Evolutionary conservation across 495 filamentous ascomycete species (phyloP).

Genomic region (Hypoxylon subgilvum): DNA sequence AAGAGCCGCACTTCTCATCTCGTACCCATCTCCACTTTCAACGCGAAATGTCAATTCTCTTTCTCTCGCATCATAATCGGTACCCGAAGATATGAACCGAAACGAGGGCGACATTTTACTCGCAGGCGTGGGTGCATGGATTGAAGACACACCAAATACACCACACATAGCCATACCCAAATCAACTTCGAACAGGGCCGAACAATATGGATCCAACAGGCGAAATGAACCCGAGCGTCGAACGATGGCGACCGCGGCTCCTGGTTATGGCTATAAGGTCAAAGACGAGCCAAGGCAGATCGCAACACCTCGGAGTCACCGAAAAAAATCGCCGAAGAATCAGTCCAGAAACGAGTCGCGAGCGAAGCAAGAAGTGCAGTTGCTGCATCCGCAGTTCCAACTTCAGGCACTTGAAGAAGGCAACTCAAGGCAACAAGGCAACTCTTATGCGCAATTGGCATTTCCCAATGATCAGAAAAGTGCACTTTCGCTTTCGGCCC

Average conservation of each 20-base stretch:
- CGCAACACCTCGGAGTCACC: neutral
- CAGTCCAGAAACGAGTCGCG: neutral
- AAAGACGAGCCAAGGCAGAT: neutral
- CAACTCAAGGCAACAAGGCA: neutral
- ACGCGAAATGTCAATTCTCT: neutral
- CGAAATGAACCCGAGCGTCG: neutral
- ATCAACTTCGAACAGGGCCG: neutral
- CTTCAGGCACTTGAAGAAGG: neutral
- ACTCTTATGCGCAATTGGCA: neutral
- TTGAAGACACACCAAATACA: neutral
- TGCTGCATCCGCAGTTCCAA: neutral
- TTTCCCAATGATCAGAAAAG: neutral
- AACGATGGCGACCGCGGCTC: neutral
- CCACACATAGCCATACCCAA: neutral
- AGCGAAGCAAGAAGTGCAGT: neutral
- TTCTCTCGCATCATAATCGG: neutral
- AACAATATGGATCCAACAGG: neutral
- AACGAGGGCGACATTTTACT: neutral
- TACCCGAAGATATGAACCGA: neutral
- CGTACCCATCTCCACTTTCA: neutral
- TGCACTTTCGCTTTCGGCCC: neutral
- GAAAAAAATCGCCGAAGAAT: neutral
- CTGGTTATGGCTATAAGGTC: neutral
- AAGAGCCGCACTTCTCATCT: neutral
- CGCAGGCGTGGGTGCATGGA: conserved; percentile 1